Percentiles rank a stretch among this genome's conserved stretches.
Conservation (phyloP, 495 filamentous ascomycete species). For the Friedmanniomyces endolithicus region DNA sequence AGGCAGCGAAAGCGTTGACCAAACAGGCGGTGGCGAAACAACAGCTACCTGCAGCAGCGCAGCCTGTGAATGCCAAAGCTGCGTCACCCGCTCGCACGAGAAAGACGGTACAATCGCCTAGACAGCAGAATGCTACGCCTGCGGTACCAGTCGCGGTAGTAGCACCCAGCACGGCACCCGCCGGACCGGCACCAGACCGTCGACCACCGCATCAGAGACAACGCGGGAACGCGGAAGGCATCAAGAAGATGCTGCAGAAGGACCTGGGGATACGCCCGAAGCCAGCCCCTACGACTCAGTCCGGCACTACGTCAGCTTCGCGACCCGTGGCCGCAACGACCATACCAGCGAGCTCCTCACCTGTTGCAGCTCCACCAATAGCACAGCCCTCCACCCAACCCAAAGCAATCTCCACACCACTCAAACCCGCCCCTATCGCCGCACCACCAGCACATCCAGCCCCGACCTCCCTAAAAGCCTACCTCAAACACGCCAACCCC, state of each 20-base stretch:
- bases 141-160: neutral
- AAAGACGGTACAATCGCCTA: slow-evolving; percentile 13
- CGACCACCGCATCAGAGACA: slow-evolving; percentile 23
- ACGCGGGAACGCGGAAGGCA: slow-evolving; percentile 59
- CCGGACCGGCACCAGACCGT: slow-evolving; percentile 14
- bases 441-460: slow-evolving; percentile 22
- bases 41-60: slow-evolving; percentile 24
- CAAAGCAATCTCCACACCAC: slow-evolving; percentile 28
- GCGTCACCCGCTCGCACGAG: slow-evolving; percentile 23
- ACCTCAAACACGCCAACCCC: slow-evolving; percentile 83
- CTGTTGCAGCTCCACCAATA: neutral
- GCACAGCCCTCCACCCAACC: slow-evolving; percentile 1
- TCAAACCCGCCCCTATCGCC: slow-evolving; percentile 28
- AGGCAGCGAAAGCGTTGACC: slow-evolving; percentile 68
- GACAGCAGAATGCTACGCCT: slow-evolving; percentile 8
- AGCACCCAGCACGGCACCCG: neutral
- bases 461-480: slow-evolving; percentile 42
- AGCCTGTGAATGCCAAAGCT: slow-evolving; percentile 13
- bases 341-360: slow-evolving; percentile 19
- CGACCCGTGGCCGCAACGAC: neutral
- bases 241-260: slow-evolving; percentile 76
- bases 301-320: slow-evolving; percentile 4
- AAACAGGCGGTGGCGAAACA: slow-evolving; percentile 40
- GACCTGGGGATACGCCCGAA: slow-evolving; percentile 59
- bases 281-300: slow-evolving; percentile 8